Evolutionary conservation across 2,329 filamentous ascomycete species (phyloP).

Genomic region (Lecanicillium sp.): DNA sequence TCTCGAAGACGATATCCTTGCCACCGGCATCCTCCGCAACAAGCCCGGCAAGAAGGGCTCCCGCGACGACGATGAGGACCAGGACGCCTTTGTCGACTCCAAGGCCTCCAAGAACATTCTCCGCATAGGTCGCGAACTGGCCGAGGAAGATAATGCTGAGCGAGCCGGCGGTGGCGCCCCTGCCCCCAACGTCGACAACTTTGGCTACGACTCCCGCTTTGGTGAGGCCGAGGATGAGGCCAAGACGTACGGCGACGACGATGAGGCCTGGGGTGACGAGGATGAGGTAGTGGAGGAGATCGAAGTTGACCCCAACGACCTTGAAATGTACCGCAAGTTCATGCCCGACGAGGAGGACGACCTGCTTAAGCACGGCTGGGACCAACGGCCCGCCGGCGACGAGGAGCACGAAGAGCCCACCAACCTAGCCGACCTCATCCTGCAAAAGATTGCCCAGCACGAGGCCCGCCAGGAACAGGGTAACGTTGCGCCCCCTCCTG

Average conservation of each 20-base stretch:
- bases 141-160: constrained; percentile 62
- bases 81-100: constrained; percentile 74
- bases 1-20: constrained; percentile 78
- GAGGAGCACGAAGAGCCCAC: constrained; percentile 51
- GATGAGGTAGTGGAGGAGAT: constrained; percentile 65
- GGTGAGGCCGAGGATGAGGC: constrained; percentile 48
- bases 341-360: constrained; percentile 69
- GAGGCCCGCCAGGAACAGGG: constrained; percentile 59
- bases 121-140: constrained; percentile 80
- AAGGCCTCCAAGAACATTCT: constrained; percentile 86
- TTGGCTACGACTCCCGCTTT: constrained; percentile 74
- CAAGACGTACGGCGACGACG: constrained; percentile 43
- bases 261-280: constrained; percentile 75
- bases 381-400: constrained; percentile 36
- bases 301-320: constrained; percentile 82
- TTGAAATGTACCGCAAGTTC: constrained; percentile 88
- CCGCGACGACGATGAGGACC: constrained; percentile 52
- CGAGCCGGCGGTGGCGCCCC: constrained; percentile 37
- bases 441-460: constrained; percentile 89
- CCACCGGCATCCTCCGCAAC: constrained; percentile 64
- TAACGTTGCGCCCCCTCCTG: constrained; percentile 46
- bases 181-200: constrained; percentile 44
- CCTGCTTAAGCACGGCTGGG: constrained; percentile 62
- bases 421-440: constrained; percentile 86
- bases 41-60: constrained; percentile 66